phyloP scores from a whole-genome alignment of 164 flowering plant species.

The Aristolochia contorta region DNA sequence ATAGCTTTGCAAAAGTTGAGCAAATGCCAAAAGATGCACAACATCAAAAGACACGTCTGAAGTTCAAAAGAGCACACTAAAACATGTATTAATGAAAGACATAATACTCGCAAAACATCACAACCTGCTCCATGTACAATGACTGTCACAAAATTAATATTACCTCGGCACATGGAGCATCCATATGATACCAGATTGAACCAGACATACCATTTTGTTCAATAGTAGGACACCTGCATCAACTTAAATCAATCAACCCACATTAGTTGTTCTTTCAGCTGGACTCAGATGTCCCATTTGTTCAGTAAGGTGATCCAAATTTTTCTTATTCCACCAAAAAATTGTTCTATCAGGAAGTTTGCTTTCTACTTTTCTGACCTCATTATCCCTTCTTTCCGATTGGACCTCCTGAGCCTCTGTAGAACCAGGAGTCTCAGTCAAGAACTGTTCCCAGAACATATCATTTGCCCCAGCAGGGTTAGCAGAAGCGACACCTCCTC shows the following conservation, averaged over 20 bases:
- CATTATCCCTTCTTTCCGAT: slow-evolving; percentile 31
- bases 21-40: too few species aligned
- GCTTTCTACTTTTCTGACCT: slow-evolving; percentile 17
- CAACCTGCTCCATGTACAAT: slow-evolving; percentile 5
- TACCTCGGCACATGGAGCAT: slow-evolving; percentile 1
- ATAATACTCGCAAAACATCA: slow-evolving; percentile 1
- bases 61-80: not conserved
- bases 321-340: slow-evolving; percentile 40
- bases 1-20: too few species aligned
- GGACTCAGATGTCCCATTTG: slow-evolving; percentile 48
- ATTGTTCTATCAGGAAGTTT: slow-evolving; percentile 17
- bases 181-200: slow-evolving; percentile 15
- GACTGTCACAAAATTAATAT: not conserved
- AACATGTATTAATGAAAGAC: slow-evolving; percentile 3
- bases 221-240: slow-evolving; percentile 10
- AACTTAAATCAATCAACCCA: slow-evolving; percentile 12
- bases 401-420: slow-evolving; percentile 36
- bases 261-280: slow-evolving; percentile 28
- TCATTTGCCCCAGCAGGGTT: slow-evolving; percentile 45
- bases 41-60: too few species aligned
- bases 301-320: slow-evolving; percentile 37
- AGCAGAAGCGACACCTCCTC: slow-evolving; percentile 7
- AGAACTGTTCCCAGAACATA: slow-evolving; percentile 70
- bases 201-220: slow-evolving; percentile 15
- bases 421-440: slow-evolving; percentile 59